phyloP scores from a whole-genome alignment of 345 rosid species.

The Sonneratia caseolaris region DNA sequence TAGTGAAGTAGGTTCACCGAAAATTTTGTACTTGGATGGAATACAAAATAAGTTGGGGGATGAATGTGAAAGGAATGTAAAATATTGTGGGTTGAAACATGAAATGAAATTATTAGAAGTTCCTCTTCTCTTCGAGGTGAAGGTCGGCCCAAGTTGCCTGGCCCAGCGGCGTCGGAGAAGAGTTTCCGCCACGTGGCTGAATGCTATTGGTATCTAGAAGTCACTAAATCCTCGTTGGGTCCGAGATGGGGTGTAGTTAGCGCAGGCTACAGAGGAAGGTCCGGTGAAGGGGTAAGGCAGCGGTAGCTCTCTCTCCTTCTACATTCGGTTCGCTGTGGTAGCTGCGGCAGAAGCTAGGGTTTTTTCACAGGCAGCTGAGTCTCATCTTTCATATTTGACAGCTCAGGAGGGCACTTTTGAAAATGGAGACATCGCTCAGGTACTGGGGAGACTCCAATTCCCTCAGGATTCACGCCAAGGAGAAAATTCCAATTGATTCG shows the following conservation, averaged over 20 bases:
- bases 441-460: slow-evolving; percentile 44
- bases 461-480: slow-evolving; percentile 76
- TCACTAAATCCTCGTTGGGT: background rate
- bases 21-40: no score
- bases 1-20: no score
- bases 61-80: no score
- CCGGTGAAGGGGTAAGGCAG: background rate
- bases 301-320: background rate
- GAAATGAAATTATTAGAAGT: no score
- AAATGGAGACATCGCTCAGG: slow-evolving; percentile 84
- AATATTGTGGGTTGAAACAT: no score
- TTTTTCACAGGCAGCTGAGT: background rate
- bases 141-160: no score
- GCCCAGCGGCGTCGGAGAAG: no score
- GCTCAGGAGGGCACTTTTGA: background rate
- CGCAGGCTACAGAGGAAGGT: background rate
- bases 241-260: background rate
- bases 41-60: no score
- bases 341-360: slow-evolving; percentile 11
- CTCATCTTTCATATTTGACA: background rate
- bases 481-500: slow-evolving; percentile 54
- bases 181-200: no score
- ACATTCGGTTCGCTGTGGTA: background rate
- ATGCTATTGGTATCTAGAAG: background rate
- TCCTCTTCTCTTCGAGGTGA: no score